A percentile compares a stretch with the other conserved stretches of the same genome.
phyloP scores from a whole-genome alignment of 139 green algal genomes.

The Chlamydomonas eustigma region DNA sequence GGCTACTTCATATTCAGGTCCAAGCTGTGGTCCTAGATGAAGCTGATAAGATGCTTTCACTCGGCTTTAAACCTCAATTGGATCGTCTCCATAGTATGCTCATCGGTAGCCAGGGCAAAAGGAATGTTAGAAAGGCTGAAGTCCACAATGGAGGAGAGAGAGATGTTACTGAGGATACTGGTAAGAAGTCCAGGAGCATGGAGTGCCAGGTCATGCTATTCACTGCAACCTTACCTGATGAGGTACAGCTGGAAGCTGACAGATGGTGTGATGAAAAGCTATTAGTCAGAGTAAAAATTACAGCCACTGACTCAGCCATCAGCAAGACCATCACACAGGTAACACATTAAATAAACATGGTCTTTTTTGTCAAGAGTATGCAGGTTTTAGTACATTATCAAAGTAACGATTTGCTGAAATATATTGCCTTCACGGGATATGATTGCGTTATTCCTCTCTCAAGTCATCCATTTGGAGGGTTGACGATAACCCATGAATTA shows the following conservation, averaged over 20 bases:
- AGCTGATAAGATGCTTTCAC: constrained; percentile 83
- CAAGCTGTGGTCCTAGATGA: constrained; percentile 78
- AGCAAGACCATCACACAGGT: constrained; percentile 68
- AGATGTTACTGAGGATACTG: too few species aligned
- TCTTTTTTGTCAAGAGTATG: too few species aligned
- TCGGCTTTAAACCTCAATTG: constrained; percentile 76
- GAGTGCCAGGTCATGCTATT: constrained; percentile 56
- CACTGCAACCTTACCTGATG: constrained; percentile 73
- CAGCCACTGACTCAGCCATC: constrained; percentile 42
- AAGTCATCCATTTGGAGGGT: too few species aligned
- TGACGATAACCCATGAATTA: not conserved
- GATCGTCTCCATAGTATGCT: constrained; percentile 53
- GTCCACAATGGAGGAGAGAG: too few species aligned
- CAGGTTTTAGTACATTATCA: too few species aligned
- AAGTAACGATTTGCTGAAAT: too few species aligned
- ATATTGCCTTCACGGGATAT: too few species aligned
- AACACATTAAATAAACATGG: too few species aligned
- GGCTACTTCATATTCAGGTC: not conserved
- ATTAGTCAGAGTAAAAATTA: constrained; percentile 16
- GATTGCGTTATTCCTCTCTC: too few species aligned
- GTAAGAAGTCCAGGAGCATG: too few species aligned
- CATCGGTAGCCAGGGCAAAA: constrained; percentile 18
- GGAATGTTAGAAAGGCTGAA: not conserved
- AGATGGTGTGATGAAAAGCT: constrained; percentile 52
- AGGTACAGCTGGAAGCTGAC: constrained; percentile 36